phyloP scores from a whole-genome alignment of 176 grass and related monocot genomes.

The Avena eriantha region DNA sequence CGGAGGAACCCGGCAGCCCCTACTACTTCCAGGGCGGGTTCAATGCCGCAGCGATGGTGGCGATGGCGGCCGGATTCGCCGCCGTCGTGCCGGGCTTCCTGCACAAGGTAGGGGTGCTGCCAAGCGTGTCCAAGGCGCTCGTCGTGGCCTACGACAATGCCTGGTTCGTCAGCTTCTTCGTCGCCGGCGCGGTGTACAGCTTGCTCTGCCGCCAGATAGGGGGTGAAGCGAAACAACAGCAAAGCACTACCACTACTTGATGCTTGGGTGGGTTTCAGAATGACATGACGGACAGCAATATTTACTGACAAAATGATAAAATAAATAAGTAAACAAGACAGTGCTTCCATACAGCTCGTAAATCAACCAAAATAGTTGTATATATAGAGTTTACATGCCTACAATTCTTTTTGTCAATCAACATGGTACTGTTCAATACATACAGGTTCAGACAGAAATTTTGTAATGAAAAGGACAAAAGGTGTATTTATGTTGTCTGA shows the following conservation, averaged over 20 bases:
- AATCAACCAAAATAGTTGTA: too few species aligned
- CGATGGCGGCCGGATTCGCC: conserved; percentile 11
- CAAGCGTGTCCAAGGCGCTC: conserved; percentile 2
- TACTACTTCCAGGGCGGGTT: conserved; percentile 32
- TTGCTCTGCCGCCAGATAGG: conserved; percentile 6
- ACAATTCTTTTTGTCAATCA: neutral
- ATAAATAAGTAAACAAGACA: neutral
- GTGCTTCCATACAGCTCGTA: neutral
- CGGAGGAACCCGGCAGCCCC: conserved; percentile 4
- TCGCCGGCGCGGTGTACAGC: conserved; percentile 18
- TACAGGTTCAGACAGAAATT: neutral
- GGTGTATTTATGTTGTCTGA: too few species aligned
- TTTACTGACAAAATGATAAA: neutral
- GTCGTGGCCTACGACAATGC: conserved; percentile 18
- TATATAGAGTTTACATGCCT: neutral
- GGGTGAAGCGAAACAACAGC: neutral
- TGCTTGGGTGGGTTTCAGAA: neutral
- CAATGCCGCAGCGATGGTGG: conserved; percentile 22
- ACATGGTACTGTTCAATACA: neutral
- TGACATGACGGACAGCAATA: neutral
- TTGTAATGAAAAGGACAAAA: too few species aligned
- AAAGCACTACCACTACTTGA: neutral
- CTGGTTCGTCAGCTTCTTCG: conserved; percentile 25
- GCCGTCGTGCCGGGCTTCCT: conserved; percentile 23
- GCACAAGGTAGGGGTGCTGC: conserved; percentile 25